Evolutionary conservation across 306 rosid genomes (phyloP).

Genomic region (Oemleria cerasiformis): DNA sequence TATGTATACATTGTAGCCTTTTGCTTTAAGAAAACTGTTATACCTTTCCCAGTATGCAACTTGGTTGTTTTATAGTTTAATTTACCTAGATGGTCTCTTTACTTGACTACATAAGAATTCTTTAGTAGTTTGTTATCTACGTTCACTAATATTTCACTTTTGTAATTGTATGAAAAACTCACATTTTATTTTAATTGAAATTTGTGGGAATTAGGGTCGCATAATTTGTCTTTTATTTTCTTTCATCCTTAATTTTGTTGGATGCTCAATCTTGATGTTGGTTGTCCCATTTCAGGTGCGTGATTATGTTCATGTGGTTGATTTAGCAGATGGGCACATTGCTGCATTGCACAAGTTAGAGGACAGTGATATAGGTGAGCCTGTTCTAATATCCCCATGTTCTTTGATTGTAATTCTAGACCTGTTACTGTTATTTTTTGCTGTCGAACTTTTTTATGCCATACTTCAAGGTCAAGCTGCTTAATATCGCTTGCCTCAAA

Average conservation of each 20-base stretch:
- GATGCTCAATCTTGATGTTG: constrained; percentile 19
- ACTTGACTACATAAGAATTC: neutral
- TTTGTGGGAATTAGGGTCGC: constrained; percentile 7
- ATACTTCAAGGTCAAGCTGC: neutral
- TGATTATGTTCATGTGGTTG: constrained; percentile 92
- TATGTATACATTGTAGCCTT: constrained; percentile 33
- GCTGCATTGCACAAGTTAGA: constrained; percentile 80
- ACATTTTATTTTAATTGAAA: neutral
- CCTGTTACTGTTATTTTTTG: neutral
- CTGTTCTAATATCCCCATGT: constrained; percentile 3
- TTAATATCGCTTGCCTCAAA: neutral
- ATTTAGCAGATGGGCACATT: constrained; percentile 95
- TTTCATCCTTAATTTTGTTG: constrained; percentile 10
- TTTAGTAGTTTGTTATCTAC: neutral
- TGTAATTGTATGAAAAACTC: neutral
- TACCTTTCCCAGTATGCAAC: neutral
- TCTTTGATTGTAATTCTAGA: constrained; percentile 8
- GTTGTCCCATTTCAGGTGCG: constrained; percentile 65
- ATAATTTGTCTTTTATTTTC: constrained; percentile 5
- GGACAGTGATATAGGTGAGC: constrained; percentile 61
- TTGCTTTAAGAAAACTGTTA: neutral
- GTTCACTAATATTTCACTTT: neutral
- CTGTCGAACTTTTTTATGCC: neutral
- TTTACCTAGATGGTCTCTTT: neutral
- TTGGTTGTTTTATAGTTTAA: neutral